Percentiles rank a stretch among this genome's conserved stretches.
Evolutionary conservation across 2,329 filamentous ascomycete species (phyloP).

Genomic region (Epichloe uncinata): DNA sequence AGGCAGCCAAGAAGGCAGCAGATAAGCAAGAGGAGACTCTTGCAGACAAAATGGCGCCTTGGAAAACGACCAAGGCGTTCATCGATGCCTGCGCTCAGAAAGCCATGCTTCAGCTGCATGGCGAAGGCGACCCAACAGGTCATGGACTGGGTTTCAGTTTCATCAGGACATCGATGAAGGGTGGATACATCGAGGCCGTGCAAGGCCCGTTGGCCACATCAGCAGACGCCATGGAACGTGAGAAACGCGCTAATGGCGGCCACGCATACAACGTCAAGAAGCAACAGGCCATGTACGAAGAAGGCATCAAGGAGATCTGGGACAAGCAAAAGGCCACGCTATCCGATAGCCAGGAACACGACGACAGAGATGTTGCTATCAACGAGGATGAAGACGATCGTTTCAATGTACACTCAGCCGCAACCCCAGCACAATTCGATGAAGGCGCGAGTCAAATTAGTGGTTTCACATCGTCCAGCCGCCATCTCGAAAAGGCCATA

Average conservation of each 20-base stretch:
- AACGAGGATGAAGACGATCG: conserved; percentile 50
- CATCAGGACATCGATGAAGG: conserved; percentile 97
- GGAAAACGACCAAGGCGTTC: conserved; percentile 95
- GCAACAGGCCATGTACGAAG: conserved; percentile 84
- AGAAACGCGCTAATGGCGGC: conserved; percentile 78
- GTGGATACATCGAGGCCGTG: conserved; percentile 77
- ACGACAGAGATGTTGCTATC: conserved; percentile 44
- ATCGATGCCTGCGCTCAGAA: conserved; percentile 87
- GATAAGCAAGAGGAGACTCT: conserved; percentile 54
- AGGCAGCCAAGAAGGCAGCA: conserved; percentile 27
- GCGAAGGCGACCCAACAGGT: conserved; percentile 87
- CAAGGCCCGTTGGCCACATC: conserved; percentile 51
- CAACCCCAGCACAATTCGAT: conserved; percentile 54
- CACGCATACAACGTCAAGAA: conserved; percentile 96
- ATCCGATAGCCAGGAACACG: conserved; percentile 55
- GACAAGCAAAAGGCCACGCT: conserved; percentile 70
- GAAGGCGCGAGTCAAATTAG: conserved; percentile 73
- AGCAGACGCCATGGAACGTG: conserved; percentile 77
- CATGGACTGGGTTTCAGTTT: conserved; percentile 93
- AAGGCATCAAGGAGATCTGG: conserved; percentile 88
- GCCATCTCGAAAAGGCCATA: conserved; percentile 51
- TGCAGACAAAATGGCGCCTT: conserved; percentile 82
- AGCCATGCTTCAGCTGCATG: conserved; percentile 90
- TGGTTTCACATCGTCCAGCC: conserved; percentile 50
- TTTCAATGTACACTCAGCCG: conserved; percentile 59